Percentiles rank a stretch among this genome's conserved stretches.
phyloP scores from a whole-genome alignment of 495 filamentous ascomycete species.

The Aspergillus olivimuriae region DNA sequence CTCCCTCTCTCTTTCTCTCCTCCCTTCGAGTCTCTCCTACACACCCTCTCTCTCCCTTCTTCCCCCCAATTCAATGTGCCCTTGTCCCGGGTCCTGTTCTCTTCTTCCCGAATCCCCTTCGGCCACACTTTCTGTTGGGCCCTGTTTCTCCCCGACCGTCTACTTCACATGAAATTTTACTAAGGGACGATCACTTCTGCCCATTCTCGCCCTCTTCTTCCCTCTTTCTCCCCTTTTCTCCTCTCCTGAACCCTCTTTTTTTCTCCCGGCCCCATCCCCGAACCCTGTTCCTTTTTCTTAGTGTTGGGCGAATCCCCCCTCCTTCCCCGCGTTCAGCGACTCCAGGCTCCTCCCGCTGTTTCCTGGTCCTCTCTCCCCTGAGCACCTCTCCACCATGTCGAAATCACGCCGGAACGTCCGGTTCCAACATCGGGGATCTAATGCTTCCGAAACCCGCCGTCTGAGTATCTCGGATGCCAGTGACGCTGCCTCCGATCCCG shows the following conservation, averaged over 20 bases:
- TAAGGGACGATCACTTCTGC: conserved; percentile 15
- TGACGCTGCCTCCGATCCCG: conserved; percentile 62
- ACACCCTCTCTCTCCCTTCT: neutral
- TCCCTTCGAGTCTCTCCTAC: neutral
- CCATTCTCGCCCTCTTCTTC: conserved; percentile 5
- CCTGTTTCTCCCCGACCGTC: conserved; percentile 11
- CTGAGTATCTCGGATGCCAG: conserved; percentile 75
- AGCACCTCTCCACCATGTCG: conserved; percentile 45
- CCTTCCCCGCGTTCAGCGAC: conserved; percentile 14
- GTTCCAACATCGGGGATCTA: conserved; percentile 60
- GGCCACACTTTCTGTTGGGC: too few relatives aligned
- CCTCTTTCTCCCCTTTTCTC: conserved; percentile 2
- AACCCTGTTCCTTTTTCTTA: conserved; percentile 3
- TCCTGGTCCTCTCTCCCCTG: conserved; percentile 7
- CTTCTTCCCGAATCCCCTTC: neutral
- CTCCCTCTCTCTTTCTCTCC: conserved; percentile 3
- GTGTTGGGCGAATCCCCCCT: conserved; percentile 15
- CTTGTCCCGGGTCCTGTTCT: neutral
- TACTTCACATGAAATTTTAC: conserved; percentile 25
- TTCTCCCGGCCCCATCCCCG: conserved; percentile 7
- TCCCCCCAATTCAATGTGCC: neutral
- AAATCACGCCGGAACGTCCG: conserved; percentile 77
- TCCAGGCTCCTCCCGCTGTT: conserved; percentile 7
- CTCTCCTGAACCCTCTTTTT: conserved; percentile 1
- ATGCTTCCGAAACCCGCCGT: conserved; percentile 46